Evolutionary conservation across 2,329 filamentous ascomycete genomes (phyloP), one percentile per base, ranked within the genome.

Genomic region (Xenoacremonium recifei): DNA sequence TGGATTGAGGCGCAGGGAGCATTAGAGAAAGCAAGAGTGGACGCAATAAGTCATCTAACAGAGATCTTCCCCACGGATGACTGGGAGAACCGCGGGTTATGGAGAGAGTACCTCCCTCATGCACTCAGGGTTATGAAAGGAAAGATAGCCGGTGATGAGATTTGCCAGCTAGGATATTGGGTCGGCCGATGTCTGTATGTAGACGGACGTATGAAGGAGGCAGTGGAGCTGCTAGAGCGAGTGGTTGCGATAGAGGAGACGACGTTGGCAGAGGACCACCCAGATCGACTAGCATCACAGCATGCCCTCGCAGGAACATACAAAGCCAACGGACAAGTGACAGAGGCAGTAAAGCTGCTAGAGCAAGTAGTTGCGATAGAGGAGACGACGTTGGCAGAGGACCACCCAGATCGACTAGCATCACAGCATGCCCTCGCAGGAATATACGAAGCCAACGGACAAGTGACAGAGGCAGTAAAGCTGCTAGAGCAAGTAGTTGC

Each of bases 71-170:
- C n/a, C n/a, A n/a, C n/a, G n/a, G n/a, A n/a, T 27, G 23, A 27
- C 13, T 27, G 23, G 23, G 39, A 46, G 21, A 42, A 13, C 2
- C 16, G 39, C n/a, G 31, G 23, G 12, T 4, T 25, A 25, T 45
- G 39, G 12, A 12, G 23, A 4, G 38, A 39, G 15, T 56, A 55
- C 30, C 49, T 61, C 16, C 51, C 59, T 11, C 58, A 61, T 40
- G 53, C 41, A 27, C 23, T 27, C 23, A 27, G 13, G 23, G 13
- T 27, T 13, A 7, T 27, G 23, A 13, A 27, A 27, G 13, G 9
- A 9, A 7, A 7, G 23, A 27, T 27, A 13, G 23, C 13, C 13
- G 23, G 23, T 13, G 23, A 27, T 13, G 31, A 34, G 31, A 10
- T n/a, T 18, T 34, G 31, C 31, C 4, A 5, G 5, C 17, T 34